These are phyloP conservation scores for Pelargonium myrrhifolium DNA, from an alignment of 441 rosid genomes.

Conservation along the genomic window DNA sequence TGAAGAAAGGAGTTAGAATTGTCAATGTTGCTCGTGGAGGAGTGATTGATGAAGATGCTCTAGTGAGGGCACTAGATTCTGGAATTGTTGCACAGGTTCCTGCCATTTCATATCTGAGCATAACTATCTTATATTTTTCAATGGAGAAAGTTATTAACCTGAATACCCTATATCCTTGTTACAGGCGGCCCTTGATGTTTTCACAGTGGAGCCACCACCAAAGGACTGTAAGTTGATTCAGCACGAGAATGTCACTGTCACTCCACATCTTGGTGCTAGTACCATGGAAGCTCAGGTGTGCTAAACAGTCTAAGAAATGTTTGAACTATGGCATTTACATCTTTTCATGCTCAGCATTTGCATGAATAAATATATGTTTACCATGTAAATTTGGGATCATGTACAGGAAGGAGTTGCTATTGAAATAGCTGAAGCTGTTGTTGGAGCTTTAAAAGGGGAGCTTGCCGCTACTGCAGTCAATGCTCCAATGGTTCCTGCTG, in stretches of 20 bases:
- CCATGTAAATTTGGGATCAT: not conserved
- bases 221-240: constrained; percentile 70
- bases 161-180: not conserved
- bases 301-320: not conserved
- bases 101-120: not conserved
- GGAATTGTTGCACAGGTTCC: constrained; percentile 80
- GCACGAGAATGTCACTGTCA: constrained; percentile 75
- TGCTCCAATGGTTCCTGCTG: constrained; percentile 96
- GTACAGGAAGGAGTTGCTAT: constrained; percentile 86
- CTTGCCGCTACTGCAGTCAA: constrained; percentile 96
- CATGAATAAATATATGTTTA: not conserved
- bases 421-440: constrained; percentile 89
- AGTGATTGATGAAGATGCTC: constrained; percentile 91
- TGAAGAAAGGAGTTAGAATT: constrained; percentile 92
- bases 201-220: constrained; percentile 78
- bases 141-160: not conserved
- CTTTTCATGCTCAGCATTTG: not conserved
- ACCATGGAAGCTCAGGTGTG: constrained; percentile 91
- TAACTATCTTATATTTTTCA: not conserved
- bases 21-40: constrained; percentile 96
- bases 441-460: constrained; percentile 70
- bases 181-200: constrained; percentile 92
- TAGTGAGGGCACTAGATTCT: constrained; percentile 76
- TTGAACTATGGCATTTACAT: not conserved
- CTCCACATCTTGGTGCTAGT: constrained; percentile 98